Evolutionary conservation across 2,329 filamentous ascomycete species (phyloP).

Genomic region (Amylocarpus encephaloides): DNA sequence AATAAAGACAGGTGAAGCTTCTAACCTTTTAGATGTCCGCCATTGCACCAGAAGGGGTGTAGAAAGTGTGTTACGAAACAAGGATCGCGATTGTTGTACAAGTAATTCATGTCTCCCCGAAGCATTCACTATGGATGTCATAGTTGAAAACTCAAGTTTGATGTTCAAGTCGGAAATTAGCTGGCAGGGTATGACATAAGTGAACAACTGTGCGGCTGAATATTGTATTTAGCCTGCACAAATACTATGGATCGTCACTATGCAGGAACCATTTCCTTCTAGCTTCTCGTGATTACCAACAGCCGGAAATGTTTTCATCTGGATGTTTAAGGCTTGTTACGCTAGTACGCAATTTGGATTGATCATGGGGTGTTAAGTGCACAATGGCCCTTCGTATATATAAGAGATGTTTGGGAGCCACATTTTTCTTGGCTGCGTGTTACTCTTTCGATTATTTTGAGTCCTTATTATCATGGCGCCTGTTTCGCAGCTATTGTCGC

Average conservation of each 20-base stretch:
- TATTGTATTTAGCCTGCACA: constrained; percentile 1
- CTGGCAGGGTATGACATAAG: too few relatives aligned
- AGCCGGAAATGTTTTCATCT: not conserved
- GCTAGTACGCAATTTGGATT: not conserved
- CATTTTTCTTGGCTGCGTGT: not conserved
- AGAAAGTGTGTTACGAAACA: too few relatives aligned
- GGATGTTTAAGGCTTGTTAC: not conserved
- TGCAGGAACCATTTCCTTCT: not conserved
- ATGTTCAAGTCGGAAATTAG: too few relatives aligned
- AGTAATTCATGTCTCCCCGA: too few relatives aligned
- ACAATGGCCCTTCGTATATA: not conserved
- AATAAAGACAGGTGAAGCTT: not conserved
- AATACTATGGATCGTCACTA: not conserved
- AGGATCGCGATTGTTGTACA: too few relatives aligned
- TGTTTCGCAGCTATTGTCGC: constrained; percentile 1
- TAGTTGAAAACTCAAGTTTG: too few relatives aligned
- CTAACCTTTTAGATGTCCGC: too few relatives aligned
- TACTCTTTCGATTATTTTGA: not conserved
- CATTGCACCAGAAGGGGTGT: too few relatives aligned
- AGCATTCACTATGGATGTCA: too few relatives aligned
- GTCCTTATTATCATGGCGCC: constrained; percentile 18
- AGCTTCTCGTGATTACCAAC: not conserved
- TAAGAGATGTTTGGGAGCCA: not conserved
- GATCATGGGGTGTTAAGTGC: not conserved
- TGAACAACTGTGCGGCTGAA: not conserved